Conservation (phyloP, 352 stramenopile genomes). For the Phytopythium aichiense region DNA sequence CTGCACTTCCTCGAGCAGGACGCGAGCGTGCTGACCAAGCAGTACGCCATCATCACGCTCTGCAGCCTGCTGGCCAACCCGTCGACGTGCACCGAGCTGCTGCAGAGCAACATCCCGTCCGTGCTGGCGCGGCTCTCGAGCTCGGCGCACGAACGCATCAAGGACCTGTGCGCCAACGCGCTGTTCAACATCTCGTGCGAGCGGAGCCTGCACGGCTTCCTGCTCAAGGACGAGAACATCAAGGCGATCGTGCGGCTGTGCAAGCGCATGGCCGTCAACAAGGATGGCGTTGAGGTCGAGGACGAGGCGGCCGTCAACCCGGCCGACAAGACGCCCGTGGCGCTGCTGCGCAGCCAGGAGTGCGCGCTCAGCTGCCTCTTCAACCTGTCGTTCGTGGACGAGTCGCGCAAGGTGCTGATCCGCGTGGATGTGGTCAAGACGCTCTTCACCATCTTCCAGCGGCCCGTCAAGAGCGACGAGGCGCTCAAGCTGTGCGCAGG, state of each 20-base stretch:
- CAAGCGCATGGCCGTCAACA: slow-evolving; percentile 38
- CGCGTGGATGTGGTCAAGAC: slow-evolving; percentile 59
- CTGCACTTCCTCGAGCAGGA: slow-evolving; percentile 66
- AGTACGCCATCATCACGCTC: slow-evolving; percentile 65
- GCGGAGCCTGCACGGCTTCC: slow-evolving; percentile 51
- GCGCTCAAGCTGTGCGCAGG: slow-evolving; percentile 57
- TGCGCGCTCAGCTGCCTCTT: slow-evolving; percentile 72
- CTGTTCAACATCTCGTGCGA: slow-evolving; percentile 82
- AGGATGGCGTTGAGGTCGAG: slow-evolving; percentile 51
- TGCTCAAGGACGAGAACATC: slow-evolving; percentile 74
- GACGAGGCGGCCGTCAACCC: slow-evolving; percentile 35
- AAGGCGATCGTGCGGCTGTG: slow-evolving; percentile 63
- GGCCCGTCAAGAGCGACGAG: slow-evolving; percentile 61
- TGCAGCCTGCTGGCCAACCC: slow-evolving; percentile 63
- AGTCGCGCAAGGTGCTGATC: slow-evolving; percentile 60
- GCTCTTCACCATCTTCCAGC: slow-evolving; percentile 62
- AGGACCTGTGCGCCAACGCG: slow-evolving; percentile 68
- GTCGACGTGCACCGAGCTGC: slow-evolving; percentile 51
- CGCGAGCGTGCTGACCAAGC: slow-evolving; percentile 42
- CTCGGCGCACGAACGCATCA: slow-evolving; percentile 43
- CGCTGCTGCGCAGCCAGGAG: slow-evolving; percentile 57
- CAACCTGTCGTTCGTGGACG: slow-evolving; percentile 72
- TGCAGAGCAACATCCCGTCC: slow-evolving; percentile 61
- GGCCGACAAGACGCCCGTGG: slow-evolving; percentile 35
- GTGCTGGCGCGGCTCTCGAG: slow-evolving; percentile 45